These are phyloP conservation scores for Pestalotiopsis sp. DNA, from an alignment of 2,329 filamentous ascomycete genomes.

Conservation along the genomic window DNA sequence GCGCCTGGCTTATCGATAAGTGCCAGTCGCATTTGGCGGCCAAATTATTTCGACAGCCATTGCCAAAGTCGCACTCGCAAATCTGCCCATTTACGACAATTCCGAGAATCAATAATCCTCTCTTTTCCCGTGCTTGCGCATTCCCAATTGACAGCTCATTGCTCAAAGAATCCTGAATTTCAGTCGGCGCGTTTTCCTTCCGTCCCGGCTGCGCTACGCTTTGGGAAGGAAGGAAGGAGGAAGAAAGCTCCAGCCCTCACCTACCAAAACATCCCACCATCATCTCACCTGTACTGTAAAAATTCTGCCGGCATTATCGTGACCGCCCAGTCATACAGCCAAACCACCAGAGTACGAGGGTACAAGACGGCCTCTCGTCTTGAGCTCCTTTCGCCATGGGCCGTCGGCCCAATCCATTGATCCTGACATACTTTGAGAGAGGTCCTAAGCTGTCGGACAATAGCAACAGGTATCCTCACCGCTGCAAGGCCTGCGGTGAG, in stretches of 20 bases:
- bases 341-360: neutral
- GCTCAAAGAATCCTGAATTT: neutral
- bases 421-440: constrained; percentile 85
- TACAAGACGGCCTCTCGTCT: neutral
- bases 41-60: neutral
- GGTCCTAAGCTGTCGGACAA: constrained; percentile 86
- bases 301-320: constrained; percentile 12
- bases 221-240: neutral
- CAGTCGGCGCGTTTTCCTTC: neutral
- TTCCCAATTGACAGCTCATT: neutral
- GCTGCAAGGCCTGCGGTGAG: constrained; percentile 85
- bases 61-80: neutral
- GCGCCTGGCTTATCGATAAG: constrained; percentile 3
- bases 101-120: neutral
- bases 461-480: constrained; percentile 90
- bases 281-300: neutral
- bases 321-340: constrained; percentile 7
- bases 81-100: neutral
- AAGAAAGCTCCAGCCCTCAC: neutral
- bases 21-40: neutral
- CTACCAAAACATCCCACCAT: neutral
- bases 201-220: neutral
- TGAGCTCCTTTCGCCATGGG: constrained; percentile 60
- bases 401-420: constrained; percentile 80
- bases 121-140: neutral